A percentile compares a stretch with the other conserved stretches of the same genome.
Conservation (phyloP, 2,329 filamentous ascomycete genomes). For the Verticillium isaacii region DNA sequence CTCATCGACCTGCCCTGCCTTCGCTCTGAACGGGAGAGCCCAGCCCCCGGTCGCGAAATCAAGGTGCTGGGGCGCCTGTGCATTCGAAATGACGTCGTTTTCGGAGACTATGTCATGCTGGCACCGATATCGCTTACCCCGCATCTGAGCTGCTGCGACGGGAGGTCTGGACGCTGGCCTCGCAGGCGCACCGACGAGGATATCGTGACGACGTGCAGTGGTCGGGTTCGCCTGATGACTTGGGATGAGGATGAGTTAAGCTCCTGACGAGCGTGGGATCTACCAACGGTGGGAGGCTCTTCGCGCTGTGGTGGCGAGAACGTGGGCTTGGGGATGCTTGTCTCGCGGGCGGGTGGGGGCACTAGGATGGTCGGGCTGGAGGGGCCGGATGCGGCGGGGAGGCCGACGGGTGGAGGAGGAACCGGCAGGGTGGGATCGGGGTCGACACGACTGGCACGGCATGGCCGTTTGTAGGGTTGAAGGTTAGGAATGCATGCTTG, state of each 20-base stretch:
- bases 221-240: no score
- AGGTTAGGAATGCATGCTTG: not conserved
- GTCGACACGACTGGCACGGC: not conserved
- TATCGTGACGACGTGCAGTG: not conserved
- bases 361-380: not conserved
- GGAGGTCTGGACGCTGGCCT: not conserved
- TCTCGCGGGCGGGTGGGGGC: not conserved
- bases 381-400: not conserved
- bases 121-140: not conserved
- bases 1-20: not conserved
- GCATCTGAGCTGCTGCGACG: not conserved
- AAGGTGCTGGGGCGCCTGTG: not conserved
- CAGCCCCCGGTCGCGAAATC: not conserved
- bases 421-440: not conserved
- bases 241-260: not conserved
- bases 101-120: not conserved
- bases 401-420: not conserved
- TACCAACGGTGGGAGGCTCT: not conserved
- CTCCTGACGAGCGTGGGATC: not conserved
- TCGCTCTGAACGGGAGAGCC: not conserved
- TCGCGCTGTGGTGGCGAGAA: conserved; percentile 5
- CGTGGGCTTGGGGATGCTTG: conserved; percentile 4
- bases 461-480: not conserved
- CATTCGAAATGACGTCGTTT: conserved; percentile 1
- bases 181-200: not conserved